phyloP scores from a whole-genome alignment of 2,329 filamentous ascomycete genomes.

The Fusarium circinatum region DNA sequence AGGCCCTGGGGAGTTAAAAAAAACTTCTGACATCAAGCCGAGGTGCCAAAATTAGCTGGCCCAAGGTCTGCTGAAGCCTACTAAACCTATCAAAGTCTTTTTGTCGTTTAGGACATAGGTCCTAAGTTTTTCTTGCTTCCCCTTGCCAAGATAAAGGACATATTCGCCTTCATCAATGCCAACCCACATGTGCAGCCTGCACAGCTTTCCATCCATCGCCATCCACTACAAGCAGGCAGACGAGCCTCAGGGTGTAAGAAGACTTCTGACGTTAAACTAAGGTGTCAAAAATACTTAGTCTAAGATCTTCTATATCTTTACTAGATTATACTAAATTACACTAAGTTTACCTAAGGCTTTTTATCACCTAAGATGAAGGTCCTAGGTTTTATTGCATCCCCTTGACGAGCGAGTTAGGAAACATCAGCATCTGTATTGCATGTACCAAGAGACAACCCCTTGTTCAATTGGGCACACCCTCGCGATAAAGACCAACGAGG shows the following conservation, averaged over 20 bases:
- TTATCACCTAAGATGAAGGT: no score
- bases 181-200: conserved; percentile 3
- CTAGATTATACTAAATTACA: no score
- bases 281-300: no score
- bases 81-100: background rate
- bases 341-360: no score
- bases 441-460: background rate
- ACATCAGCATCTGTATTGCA: background rate
- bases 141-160: conserved; percentile 15
- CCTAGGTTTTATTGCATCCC: no score
- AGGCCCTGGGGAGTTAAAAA: background rate
- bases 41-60: background rate
- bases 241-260: background rate
- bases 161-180: background rate
- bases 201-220: conserved; percentile 1
- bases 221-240: conserved; percentile 8
- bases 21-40: background rate
- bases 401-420: background rate
- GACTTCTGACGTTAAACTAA: no score
- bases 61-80: background rate
- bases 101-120: background rate
- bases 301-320: no score
- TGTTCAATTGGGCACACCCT: conserved; percentile 2
- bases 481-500: conserved; percentile 7
- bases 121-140: background rate